Evolutionary conservation across 306 rosid species (phyloP), one percentile per base, ranked within the genome.

Genomic region (Clitoria ternatea): DNA sequence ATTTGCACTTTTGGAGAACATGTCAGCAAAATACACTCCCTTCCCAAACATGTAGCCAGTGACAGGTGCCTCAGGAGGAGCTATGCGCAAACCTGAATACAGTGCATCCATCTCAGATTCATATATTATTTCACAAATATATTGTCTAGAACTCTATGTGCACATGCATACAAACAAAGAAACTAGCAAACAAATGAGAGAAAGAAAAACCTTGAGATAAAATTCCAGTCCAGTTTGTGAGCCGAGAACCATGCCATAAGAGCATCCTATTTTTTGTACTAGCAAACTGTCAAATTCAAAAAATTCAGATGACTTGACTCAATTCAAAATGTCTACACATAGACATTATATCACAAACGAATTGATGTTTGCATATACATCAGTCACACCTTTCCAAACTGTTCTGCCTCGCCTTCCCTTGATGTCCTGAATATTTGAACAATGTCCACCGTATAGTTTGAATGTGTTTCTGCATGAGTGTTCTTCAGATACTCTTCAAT

Each of bases 1-100:
- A 73, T 95, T 91, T 73, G 96, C 99, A 39, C 99, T 95, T 87
- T 91, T 95, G 67, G 99, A 95, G 91, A 91, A 91, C 99, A 95
- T 95, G 82, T 91, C 99, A 6, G 99, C 97, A 57, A 95, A 95
- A 84, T 95, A 91, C 32, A 91, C 86, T 48, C 99, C 99, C 77
- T 95, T 95, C 42, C 97, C 97, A 71, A 95, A 95, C 99, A 95
- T 91, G 87, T 91, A 91, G 43, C 97, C 99, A 47, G 96, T 87
- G 35, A 83, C 88, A 3, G 97, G 99, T 40, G 97, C 99, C 85
- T 91, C 99, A 5, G 96, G 91, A 55, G 99, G 97, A 89, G 99
- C 97, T 72, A 95, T 89, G 81, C 96, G 99, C 85, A 95, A 79
- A 71, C 97, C 99, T 91, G 76, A 79, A 78, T 53, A 59, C 18